phyloP scores from a whole-genome alignment of 768 basidiomycete species.

The Neoboletus magnificus region DNA sequence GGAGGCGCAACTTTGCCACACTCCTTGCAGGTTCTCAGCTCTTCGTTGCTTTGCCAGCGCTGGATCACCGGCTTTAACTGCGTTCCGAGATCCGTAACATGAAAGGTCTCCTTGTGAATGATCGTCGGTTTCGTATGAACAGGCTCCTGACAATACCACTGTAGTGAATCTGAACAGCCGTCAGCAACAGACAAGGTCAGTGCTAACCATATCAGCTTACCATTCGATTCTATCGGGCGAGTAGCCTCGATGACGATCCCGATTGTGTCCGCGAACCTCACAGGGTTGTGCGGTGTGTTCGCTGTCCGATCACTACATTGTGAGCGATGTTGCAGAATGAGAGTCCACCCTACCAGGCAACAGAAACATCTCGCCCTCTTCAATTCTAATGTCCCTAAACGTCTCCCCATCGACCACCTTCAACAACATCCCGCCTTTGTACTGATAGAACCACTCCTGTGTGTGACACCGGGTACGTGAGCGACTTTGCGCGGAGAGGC shows the following conservation, averaged over 20 bases:
- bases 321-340: neutral
- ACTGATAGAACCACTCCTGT: slow-evolving; percentile 97
- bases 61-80: slow-evolving; percentile 92
- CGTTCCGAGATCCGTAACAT: slow-evolving; percentile 86
- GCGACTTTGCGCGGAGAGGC: neutral
- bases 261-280: slow-evolving; percentile 85
- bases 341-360: slow-evolving; percentile 64
- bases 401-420: slow-evolving; percentile 76
- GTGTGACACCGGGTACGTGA: neutral
- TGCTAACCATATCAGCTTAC: slow-evolving; percentile 39
- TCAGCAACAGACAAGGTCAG: neutral
- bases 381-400: slow-evolving; percentile 85
- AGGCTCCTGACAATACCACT: slow-evolving; percentile 83
- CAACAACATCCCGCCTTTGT: slow-evolving; percentile 90
- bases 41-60: slow-evolving; percentile 68
- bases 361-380: slow-evolving; percentile 96
- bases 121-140: slow-evolving; percentile 64
- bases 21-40: slow-evolving; percentile 61
- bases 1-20: slow-evolving; percentile 66
- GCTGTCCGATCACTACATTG: slow-evolving; percentile 41
- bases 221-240: slow-evolving; percentile 69
- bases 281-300: slow-evolving; percentile 95
- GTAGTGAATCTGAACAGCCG: slow-evolving; percentile 65
- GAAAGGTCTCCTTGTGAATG: slow-evolving; percentile 81
- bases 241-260: slow-evolving; percentile 90